These are phyloP conservation scores for Lantana camara DNA, from an alignment of 257 asterid genomes.

Conservation along the genomic window DNA sequence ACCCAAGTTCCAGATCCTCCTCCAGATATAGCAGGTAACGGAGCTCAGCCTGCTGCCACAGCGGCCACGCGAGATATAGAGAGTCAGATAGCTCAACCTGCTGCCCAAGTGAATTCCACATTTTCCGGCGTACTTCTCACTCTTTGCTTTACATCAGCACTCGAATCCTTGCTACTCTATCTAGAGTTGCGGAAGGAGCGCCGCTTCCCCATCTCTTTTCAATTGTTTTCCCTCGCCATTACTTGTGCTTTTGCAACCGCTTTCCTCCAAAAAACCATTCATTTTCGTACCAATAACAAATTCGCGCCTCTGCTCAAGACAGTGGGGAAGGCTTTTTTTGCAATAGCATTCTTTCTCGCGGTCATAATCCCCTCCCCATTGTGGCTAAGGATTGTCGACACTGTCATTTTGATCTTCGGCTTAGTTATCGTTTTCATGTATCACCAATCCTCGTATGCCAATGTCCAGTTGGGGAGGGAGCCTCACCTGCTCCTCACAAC, in stretches of 20 bases:
- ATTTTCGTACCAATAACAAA: not conserved
- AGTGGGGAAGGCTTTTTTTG: not conserved
- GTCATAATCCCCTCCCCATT: not conserved
- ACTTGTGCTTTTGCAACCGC: not conserved
- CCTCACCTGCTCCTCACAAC: no score
- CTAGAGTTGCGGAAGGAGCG: not conserved
- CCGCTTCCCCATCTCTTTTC: not conserved
- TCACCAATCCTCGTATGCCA: no score
- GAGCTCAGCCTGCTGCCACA: no score
- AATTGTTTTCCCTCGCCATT: not conserved
- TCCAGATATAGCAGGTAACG: no score
- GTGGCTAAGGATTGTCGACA: no score
- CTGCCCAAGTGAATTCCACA: no score
- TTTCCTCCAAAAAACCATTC: not conserved
- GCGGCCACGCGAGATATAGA: no score
- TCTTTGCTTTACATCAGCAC: not conserved
- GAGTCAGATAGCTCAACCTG: no score
- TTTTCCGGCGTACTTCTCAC: not conserved
- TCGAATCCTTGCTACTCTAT: not conserved
- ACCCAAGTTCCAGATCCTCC: no score
- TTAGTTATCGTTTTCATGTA: no score
- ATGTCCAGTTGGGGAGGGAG: no score
- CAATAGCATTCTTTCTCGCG: not conserved
- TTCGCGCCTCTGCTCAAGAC: not conserved
- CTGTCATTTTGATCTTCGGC: no score